phyloP scores from a whole-genome alignment of 1,284 basidiomycete genomes.

The Apiotrichum veenhuisii region DNA sequence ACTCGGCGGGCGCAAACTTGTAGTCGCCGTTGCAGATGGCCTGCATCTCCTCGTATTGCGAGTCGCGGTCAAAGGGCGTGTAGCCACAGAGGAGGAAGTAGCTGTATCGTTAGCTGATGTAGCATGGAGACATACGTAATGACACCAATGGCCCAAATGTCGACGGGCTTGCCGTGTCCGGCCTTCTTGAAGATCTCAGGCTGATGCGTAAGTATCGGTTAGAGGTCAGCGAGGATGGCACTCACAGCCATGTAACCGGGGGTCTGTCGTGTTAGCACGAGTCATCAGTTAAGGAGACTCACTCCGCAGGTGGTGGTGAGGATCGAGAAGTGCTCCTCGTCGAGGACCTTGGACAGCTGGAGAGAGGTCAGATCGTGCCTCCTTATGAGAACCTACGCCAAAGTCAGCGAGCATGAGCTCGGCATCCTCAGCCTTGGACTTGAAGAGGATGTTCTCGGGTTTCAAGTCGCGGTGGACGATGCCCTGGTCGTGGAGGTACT shows the following conservation, averaged over 20 bases:
- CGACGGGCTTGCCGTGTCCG: slow-evolving; percentile 93
- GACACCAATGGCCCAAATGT: slow-evolving; percentile 96
- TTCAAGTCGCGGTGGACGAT: slow-evolving; percentile 98
- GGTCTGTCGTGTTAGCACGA: slow-evolving; percentile 20
- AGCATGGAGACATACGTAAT: slow-evolving; percentile 57
- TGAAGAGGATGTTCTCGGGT: slow-evolving; percentile 95
- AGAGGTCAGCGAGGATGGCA: background rate
- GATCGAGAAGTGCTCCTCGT: slow-evolving; percentile 80
- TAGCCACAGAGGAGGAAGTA: slow-evolving; percentile 94
- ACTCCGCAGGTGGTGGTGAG: slow-evolving; percentile 90
- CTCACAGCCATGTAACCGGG: slow-evolving; percentile 73
- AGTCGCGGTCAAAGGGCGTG: slow-evolving; percentile 89
- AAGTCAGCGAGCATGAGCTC: slow-evolving; percentile 98
- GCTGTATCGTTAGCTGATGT: slow-evolving; percentile 17
- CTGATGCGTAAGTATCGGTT: slow-evolving; percentile 14
- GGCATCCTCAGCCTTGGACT: slow-evolving; percentile 80
- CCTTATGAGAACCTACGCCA: slow-evolving; percentile 61
- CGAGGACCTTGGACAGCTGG: slow-evolving; percentile 64
- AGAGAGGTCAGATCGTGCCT: slow-evolving; percentile 6
- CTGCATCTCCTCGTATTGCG: slow-evolving; percentile 81
- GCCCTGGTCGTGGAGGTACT: slow-evolving; percentile 86
- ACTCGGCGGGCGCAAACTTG: slow-evolving; percentile 81
- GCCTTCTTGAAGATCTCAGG: slow-evolving; percentile 97
- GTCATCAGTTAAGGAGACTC: slow-evolving; percentile 63
- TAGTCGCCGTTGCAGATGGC: slow-evolving; percentile 90